These are phyloP conservation scores for Xylaria palmicola DNA, from an alignment of 495 filamentous ascomycete species.

Conservation along the genomic window DNA sequence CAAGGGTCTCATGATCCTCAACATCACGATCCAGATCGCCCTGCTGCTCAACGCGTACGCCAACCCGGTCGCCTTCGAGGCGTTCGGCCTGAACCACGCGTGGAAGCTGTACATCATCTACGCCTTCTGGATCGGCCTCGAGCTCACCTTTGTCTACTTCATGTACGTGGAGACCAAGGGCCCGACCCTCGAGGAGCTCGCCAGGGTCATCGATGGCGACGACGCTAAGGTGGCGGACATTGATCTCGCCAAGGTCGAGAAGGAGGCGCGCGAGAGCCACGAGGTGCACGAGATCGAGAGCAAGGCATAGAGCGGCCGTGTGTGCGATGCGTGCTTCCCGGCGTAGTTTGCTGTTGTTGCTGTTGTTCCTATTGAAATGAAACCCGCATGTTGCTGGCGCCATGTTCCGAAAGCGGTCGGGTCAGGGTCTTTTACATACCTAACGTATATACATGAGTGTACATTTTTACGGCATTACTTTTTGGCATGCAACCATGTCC, in stretches of 20 bases:
- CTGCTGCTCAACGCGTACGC: slow-evolving; percentile 57
- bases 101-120: slow-evolving; percentile 67
- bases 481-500: background rate
- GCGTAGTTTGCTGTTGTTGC: no score
- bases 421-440: background rate
- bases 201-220: slow-evolving; percentile 60
- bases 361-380: slow-evolving; percentile 11
- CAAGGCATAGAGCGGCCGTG: slow-evolving; percentile 19
- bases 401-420: slow-evolving; percentile 3
- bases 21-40: slow-evolving; percentile 50
- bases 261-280: slow-evolving; percentile 33
- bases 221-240: slow-evolving; percentile 47
- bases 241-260: slow-evolving; percentile 41
- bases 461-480: background rate
- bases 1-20: slow-evolving; percentile 54
- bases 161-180: slow-evolving; percentile 67
- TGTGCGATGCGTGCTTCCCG: background rate
- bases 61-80: slow-evolving; percentile 60
- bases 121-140: slow-evolving; percentile 59
- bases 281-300: slow-evolving; percentile 31
- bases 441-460: background rate
- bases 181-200: slow-evolving; percentile 64
- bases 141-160: slow-evolving; percentile 60
- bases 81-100: slow-evolving; percentile 39
- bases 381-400: slow-evolving; percentile 10